Conservation (phyloP, 129 eudicot species). For the Flaveria ramosissima region DNA sequence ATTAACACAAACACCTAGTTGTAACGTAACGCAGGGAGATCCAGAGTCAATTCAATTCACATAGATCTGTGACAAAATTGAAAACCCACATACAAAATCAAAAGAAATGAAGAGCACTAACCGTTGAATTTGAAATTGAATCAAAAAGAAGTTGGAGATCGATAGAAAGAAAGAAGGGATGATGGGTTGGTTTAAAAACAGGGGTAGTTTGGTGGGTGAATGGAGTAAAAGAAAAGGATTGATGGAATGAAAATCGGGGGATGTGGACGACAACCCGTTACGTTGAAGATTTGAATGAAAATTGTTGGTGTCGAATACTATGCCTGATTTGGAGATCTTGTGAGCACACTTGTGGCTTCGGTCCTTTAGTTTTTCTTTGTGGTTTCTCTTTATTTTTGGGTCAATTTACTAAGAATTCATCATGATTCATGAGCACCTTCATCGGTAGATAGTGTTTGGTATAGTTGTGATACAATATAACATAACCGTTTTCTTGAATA, state of each 20-base stretch:
- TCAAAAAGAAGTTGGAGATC: not conserved
- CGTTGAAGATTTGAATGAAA: not conserved
- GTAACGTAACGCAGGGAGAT: no score
- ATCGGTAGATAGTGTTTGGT: no score
- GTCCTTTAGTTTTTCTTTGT: not conserved
- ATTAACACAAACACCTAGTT: no score
- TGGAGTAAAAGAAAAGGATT: slow-evolving; percentile 22
- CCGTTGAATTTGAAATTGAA: slow-evolving; percentile 5
- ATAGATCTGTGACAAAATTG: not conserved
- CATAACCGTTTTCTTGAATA: no score
- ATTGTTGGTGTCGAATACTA: slow-evolving; percentile 1
- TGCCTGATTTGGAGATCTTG: slow-evolving; percentile 18
- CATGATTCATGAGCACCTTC: no score
- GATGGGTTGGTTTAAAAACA: slow-evolving; percentile 31
- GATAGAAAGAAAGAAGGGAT: slow-evolving; percentile 15
- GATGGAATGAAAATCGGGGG: slow-evolving; percentile 37
- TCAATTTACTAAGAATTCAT: not conserved
- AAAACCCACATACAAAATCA: not conserved
- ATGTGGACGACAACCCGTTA: slow-evolving; percentile 33
- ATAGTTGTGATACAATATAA: no score
- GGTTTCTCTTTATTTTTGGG: not conserved
- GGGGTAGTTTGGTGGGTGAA: slow-evolving; percentile 22
- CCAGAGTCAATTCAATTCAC: not conserved
- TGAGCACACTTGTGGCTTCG: slow-evolving; percentile 17
- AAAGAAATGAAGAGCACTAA: slow-evolving; percentile 7